Percentiles rank a stretch among this genome's conserved stretches.
Evolutionary conservation across 1,284 basidiomycete species (phyloP).

Genomic region (Ustilago xerochloae): DNA sequence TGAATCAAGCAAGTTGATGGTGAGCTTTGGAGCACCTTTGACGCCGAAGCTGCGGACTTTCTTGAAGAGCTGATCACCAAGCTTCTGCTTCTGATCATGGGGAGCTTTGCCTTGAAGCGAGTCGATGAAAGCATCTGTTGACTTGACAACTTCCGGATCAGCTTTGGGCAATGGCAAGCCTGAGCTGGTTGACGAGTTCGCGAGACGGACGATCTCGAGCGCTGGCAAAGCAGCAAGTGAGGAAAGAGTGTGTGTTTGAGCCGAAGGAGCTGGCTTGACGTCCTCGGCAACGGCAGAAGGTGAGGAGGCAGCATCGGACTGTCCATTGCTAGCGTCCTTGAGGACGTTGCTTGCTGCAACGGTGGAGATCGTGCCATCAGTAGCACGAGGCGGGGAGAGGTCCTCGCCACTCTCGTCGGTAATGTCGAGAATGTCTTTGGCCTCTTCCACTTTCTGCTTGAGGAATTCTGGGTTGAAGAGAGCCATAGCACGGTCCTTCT

Average conservation of each 20-base stretch:
- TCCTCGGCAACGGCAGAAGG: background rate
- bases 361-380: too few species aligned
- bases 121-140: constrained; percentile 83
- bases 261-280: background rate
- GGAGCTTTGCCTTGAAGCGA: constrained; percentile 75
- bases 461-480: constrained; percentile 86
- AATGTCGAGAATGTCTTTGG: constrained; percentile 75
- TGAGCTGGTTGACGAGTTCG: constrained; percentile 70
- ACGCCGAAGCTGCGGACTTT: constrained; percentile 81
- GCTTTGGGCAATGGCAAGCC: constrained; percentile 78
- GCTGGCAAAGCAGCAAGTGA: constrained; percentile 77
- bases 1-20: constrained; percentile 82
- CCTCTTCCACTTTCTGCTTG: constrained; percentile 81
- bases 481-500: constrained; percentile 87
- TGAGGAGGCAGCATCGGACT: constrained; percentile 35
- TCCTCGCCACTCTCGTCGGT: constrained; percentile 67
- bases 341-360: constrained; percentile 6
- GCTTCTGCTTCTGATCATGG: constrained; percentile 79
- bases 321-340: constrained; percentile 41
- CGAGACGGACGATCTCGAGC: constrained; percentile 73
- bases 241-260: constrained; percentile 48
- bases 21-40: constrained; percentile 74
- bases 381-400: background rate
- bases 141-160: constrained; percentile 76
- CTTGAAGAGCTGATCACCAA: constrained; percentile 72